Evolutionary conservation across 2,329 filamentous ascomycete genomes (phyloP).

Genomic region (Xylariaceae sp.): DNA sequence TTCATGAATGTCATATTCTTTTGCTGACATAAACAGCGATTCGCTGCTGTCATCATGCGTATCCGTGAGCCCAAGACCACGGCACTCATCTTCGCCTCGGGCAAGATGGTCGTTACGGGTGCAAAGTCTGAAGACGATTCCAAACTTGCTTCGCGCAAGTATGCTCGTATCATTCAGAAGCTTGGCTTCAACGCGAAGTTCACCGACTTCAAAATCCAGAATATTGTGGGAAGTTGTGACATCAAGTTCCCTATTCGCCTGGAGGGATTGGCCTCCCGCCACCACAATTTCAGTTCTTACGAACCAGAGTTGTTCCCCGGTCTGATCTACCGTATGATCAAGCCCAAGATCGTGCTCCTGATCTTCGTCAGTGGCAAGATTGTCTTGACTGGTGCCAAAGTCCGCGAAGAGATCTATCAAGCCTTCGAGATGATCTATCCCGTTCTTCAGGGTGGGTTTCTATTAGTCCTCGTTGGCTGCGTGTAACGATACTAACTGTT

Average conservation of each 20-base stretch:
- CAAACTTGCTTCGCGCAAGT: slow-evolving; percentile 94
- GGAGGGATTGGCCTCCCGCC: slow-evolving; percentile 89
- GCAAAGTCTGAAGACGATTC: slow-evolving; percentile 97
- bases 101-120: slow-evolving; percentile 99
- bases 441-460: slow-evolving; percentile 71
- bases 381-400: slow-evolving; percentile 93
- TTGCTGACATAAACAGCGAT: slow-evolving; percentile 60
- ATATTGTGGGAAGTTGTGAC: slow-evolving; percentile 97
- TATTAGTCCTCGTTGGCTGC: not conserved
- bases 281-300: slow-evolving; percentile 99
- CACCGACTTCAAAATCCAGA: slow-evolving; percentile 99
- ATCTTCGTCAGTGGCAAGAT: slow-evolving; percentile 99
- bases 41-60: slow-evolving; percentile 98
- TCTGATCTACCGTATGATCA: slow-evolving; percentile 99
- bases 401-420: slow-evolving; percentile 96
- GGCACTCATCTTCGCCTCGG: slow-evolving; percentile 92
- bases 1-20: slow-evolving; percentile 12
- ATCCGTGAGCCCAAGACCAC: slow-evolving; percentile 99
- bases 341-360: slow-evolving; percentile 95
- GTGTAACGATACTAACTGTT: slow-evolving; percentile 1
- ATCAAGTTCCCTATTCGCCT: slow-evolving; percentile 99
- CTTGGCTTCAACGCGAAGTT: slow-evolving; percentile 99
- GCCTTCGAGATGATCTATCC: slow-evolving; percentile 97
- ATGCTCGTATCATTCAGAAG: slow-evolving; percentile 98
- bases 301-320: slow-evolving; percentile 98